Evolutionary conservation across 2,329 filamentous ascomycete species (phyloP), one percentile per base, ranked within the genome.

Genomic region (Blumeria hordei): DNA sequence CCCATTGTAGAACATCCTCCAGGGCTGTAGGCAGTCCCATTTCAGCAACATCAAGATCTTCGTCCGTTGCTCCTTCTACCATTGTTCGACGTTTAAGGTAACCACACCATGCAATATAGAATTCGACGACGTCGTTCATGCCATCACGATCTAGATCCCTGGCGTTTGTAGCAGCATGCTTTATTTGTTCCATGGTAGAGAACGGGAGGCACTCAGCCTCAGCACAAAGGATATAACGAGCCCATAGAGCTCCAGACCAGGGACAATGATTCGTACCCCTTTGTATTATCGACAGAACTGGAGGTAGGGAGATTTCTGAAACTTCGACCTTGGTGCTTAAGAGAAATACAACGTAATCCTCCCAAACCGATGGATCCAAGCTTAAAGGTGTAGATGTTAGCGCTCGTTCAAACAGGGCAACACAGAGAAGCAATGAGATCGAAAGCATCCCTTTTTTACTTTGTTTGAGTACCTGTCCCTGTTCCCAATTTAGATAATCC

Each of bases 71-170:
- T 57, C 79, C 78, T 1, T 78, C 74, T 55, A 80, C 73, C 70
- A 94, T 88, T 16, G 90, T 87, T 52, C 81, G 81, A 28, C 92
- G 83, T 60, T 90, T 87, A 18, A 98, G 74, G 62, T 90, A 96
- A 53, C 87, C 88, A 64, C 90, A 95, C 92, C 92, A 98, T 0
- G 88, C 83, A 54, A 86, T 80, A 64, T 95, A 88, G 64, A 96
- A 86, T 62, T 94, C 87, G 57, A 96, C 76, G 35, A 95, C 80
- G 60, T 88, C 85, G 53, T 87, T 80, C 74, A 95, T 83, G 28
- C 88, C 88, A 58, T 87, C 81, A 59, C 84, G 81, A 65, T 94
- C 88, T 5, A 96, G 73, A 44, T 93, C 74, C 8, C 87, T 82
- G 28, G 86, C 87, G 63, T 82, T 86, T 0, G 88, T 96, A 6